A percentile compares a stretch with the other conserved stretches of the same genome.
Evolutionary conservation across 306 rosid species (phyloP).

Genomic region (Hippophae gyantsensis): DNA sequence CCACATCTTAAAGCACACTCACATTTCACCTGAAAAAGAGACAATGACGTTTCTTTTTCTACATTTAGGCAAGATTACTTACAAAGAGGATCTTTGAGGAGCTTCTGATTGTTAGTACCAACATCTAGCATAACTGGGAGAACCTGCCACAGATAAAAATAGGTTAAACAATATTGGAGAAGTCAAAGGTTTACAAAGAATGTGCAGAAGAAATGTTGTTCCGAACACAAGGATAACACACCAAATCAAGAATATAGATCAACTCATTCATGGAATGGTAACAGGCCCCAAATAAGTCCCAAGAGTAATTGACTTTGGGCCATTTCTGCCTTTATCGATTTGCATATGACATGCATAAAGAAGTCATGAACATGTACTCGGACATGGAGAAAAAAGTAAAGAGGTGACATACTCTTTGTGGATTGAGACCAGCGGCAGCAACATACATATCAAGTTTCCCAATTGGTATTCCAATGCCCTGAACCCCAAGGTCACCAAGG

Average conservation of each 20-base stretch:
- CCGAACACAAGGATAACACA: slow-evolving; percentile 5
- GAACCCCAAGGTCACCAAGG: slow-evolving; percentile 98
- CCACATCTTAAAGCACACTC: too few relatives aligned
- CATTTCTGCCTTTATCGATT: neutral
- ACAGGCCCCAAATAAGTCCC: neutral
- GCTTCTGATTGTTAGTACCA: slow-evolving; percentile 90
- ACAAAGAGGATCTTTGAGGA: slow-evolving; percentile 89
- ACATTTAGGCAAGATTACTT: slow-evolving; percentile 26
- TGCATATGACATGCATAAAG: neutral
- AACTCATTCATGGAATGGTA: neutral
- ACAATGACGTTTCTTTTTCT: neutral
- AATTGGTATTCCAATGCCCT: slow-evolving; percentile 95
- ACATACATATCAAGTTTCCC: slow-evolving; percentile 98
- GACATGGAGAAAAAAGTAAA: neutral
- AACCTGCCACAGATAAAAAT: slow-evolving; percentile 45
- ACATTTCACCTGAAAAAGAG: too few relatives aligned
- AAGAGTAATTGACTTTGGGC: neutral
- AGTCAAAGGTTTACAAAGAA: slow-evolving; percentile 6
- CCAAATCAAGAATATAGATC: slow-evolving; percentile 1
- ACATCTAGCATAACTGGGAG: slow-evolving; percentile 97
- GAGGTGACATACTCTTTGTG: slow-evolving; percentile 63
- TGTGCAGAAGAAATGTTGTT: slow-evolving; percentile 5
- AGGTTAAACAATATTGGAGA: slow-evolving; percentile 6
- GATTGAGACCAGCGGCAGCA: slow-evolving; percentile 98
- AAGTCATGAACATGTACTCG: too few relatives aligned